Base-by-base conservation (phyloP, 768 basidiomycete species). In the Sporobolomyces pararoseus region DNA sequence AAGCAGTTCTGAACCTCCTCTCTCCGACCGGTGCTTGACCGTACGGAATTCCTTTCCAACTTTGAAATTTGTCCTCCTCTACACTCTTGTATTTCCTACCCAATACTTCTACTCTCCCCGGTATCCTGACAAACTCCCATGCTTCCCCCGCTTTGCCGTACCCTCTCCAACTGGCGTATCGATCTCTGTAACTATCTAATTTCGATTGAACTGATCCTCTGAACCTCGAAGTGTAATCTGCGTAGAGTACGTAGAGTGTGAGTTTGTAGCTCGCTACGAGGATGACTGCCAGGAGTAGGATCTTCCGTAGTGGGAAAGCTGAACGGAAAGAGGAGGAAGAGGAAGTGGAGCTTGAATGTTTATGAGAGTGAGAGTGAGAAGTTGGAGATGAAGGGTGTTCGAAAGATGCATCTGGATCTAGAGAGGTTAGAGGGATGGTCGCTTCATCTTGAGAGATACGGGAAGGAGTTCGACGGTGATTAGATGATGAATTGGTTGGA, bases 21-120 rank as follows among this genome's bases (percentile, higher is more conserved):
- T 65, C 67, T 4, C 64, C 67, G 2, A 27, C 19, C 23, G 71
- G 71, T 0, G 53, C 23, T 44, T 72, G 52, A 2, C 52, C 71
- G 29, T 72, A 72, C 25, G 63, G 59, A 0, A 72, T 12, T 1
- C 39, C 71, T 53, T 68, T 68, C 63, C 66, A 72, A 17, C 58
- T 63, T 42, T 53, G 54, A 29, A 25, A 62, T 23, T 39, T 59
- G 46, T 62, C 69, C 44, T 32, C 53, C 14, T 34, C 53, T 17
- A 37, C 58, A 39, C 52, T 65, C 42, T 50, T 44, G 47, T 65
- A 70, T n/a, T 25, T n/a, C 16, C 52, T 39, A 12, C 69, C 69
- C 2, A 21, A 7, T 7, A 70, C 58, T 16, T 19, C 6, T 1
- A 55, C 69, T 0, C 3, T 23, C 23, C 25, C 7, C 10, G 2